These are phyloP conservation scores for Edaphochlamys debaryana DNA, from an alignment of 139 green algal species.

Conservation along the genomic window DNA sequence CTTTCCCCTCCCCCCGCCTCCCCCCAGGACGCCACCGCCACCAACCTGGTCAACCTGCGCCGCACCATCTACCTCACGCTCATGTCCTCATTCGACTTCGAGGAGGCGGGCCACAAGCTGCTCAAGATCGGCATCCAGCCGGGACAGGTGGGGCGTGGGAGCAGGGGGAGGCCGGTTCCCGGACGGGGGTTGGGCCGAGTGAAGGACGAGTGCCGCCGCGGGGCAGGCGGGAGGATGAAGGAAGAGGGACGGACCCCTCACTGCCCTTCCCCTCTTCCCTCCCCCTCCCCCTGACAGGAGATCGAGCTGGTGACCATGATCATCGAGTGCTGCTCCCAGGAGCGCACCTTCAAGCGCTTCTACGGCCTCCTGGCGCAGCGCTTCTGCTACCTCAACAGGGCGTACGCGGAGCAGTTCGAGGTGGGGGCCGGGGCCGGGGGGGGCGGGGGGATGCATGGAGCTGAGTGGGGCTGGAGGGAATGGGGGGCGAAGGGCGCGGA, in stretches of 20 bases:
- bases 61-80: constrained; percentile 99
- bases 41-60: constrained; percentile 96
- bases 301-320: constrained; percentile 96
- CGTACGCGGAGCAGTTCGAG: constrained; percentile 74
- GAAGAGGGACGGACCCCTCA: too few species aligned
- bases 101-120: constrained; percentile 99
- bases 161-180: too few species aligned
- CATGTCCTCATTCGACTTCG: constrained; percentile 97
- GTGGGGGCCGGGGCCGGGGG: not conserved
- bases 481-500: not conserved
- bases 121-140: constrained; percentile 91
- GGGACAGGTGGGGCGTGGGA: constrained; percentile 54
- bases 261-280: not conserved
- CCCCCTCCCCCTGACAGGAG: constrained; percentile 58
- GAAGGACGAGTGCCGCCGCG: too few species aligned
- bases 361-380: constrained; percentile 95
- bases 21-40: constrained; percentile 83
- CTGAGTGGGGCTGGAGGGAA: not conserved
- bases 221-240: too few species aligned
- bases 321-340: constrained; percentile 96
- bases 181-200: too few species aligned
- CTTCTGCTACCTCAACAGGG: constrained; percentile 87
- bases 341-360: constrained; percentile 92
- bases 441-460: not conserved
- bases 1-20: too few species aligned